A percentile compares a stretch with the other conserved stretches of the same genome.
Conservation (phyloP, 768 basidiomycete species). For the Boletus sensibilis region DNA sequence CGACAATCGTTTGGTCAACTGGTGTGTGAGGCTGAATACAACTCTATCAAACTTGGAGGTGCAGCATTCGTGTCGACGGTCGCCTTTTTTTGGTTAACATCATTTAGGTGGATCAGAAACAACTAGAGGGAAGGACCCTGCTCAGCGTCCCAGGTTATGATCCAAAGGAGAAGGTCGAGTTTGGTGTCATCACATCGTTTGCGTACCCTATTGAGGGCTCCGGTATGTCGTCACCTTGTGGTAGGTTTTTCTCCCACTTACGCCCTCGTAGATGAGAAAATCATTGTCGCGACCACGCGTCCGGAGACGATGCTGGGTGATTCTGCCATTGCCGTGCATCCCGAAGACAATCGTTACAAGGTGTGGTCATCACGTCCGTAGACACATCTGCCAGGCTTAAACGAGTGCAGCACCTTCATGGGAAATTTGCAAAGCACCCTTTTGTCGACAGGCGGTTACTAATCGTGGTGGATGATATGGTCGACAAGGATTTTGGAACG, state of each 20-base stretch:
- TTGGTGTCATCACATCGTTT: slow-evolving; percentile 95
- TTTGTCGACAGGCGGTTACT: slow-evolving; percentile 85
- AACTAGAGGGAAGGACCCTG: slow-evolving; percentile 79
- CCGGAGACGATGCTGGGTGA: slow-evolving; percentile 99
- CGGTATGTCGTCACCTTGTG: slow-evolving; percentile 41
- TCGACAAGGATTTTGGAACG: slow-evolving; percentile 96
- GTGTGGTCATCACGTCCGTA: slow-evolving; percentile 31
- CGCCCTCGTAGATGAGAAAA: slow-evolving; percentile 65
- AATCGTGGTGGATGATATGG: slow-evolving; percentile 82
- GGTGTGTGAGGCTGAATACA: slow-evolving; percentile 95
- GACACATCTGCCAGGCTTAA: neutral
- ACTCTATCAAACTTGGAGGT: slow-evolving; percentile 98
- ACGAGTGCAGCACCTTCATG: slow-evolving; percentile 73
- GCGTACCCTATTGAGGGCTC: slow-evolving; percentile 89
- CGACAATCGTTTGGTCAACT: slow-evolving; percentile 95
- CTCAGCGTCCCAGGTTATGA: slow-evolving; percentile 94
- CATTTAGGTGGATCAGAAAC: slow-evolving; percentile 84
- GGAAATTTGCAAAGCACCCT: slow-evolving; percentile 87
- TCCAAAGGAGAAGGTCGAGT: slow-evolving; percentile 92
- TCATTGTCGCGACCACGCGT: slow-evolving; percentile 95
- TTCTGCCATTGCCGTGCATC: slow-evolving; percentile 95
- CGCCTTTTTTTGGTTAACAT: neutral
- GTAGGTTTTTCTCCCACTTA: neutral
- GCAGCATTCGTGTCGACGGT: slow-evolving; percentile 2
- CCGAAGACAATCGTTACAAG: slow-evolving; percentile 86